phyloP scores from a whole-genome alignment of 495 filamentous ascomycete species.

The Hypoxylon crocopeplum region DNA sequence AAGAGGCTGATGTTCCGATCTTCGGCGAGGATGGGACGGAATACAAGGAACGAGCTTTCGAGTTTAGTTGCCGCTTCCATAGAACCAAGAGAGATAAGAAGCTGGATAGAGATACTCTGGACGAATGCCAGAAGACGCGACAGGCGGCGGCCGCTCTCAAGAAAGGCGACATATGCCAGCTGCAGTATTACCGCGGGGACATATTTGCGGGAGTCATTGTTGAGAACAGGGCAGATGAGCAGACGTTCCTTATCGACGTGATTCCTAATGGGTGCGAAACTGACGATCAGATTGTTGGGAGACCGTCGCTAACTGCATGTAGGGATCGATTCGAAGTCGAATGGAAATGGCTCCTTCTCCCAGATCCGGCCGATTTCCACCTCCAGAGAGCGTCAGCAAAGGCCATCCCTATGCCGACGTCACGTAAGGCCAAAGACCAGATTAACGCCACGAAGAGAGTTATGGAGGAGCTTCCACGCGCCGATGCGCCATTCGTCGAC shows the following conservation, averaged over 20 bases:
- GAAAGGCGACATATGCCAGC: constrained; percentile 80
- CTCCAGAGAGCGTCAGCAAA: constrained; percentile 68
- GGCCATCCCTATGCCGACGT: constrained; percentile 63
- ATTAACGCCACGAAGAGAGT: constrained; percentile 63
- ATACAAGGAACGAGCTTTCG: constrained; percentile 86
- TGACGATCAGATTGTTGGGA: constrained; percentile 2
- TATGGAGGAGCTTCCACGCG: constrained; percentile 66
- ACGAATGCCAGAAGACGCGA: constrained; percentile 72
- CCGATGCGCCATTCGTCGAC: constrained; percentile 73
- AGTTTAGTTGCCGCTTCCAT: constrained; percentile 94
- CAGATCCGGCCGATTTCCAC: constrained; percentile 68
- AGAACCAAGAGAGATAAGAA: constrained; percentile 82
- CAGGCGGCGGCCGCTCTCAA: constrained; percentile 72
- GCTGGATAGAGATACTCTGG: constrained; percentile 67
- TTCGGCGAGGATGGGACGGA: constrained; percentile 90
- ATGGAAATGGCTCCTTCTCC: constrained; percentile 76
- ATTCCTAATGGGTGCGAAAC: constrained; percentile 82
- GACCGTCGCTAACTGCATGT: constrained; percentile 30
- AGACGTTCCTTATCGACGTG: constrained; percentile 78
- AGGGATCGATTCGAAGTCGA: constrained; percentile 71
- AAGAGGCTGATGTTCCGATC: constrained; percentile 82
- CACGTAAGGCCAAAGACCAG: constrained; percentile 59
- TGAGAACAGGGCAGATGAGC: constrained; percentile 81
- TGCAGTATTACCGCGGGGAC: constrained; percentile 82
- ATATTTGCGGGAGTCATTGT: constrained; percentile 91